Conservation (phyloP, 805 yeast species). For the Candida michaelii region DNA sequence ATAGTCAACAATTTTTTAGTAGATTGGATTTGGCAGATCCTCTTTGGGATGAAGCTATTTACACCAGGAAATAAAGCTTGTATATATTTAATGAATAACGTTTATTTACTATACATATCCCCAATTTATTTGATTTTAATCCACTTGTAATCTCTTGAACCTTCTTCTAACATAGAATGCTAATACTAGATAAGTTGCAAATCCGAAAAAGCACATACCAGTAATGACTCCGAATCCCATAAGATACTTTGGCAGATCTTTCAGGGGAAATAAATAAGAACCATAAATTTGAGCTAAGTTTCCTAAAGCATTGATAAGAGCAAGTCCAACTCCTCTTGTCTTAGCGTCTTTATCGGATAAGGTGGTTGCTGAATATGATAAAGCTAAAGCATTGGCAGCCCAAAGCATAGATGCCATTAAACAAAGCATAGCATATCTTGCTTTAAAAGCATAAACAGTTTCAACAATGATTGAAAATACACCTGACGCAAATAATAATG, state of each 20-base stretch:
- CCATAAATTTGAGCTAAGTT: slow-evolving; percentile 15
- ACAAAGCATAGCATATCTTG: slow-evolving; percentile 15
- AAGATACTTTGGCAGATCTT: slow-evolving; percentile 13
- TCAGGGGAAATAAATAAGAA: slow-evolving; percentile 11
- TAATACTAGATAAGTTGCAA: slow-evolving; percentile 1
- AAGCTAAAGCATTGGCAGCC: slow-evolving; percentile 15
- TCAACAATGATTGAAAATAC: slow-evolving; percentile 11
- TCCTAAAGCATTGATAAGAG: slow-evolving; percentile 12
- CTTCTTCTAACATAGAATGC: slow-evolving; percentile 10
- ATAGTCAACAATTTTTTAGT: slow-evolving; percentile 9
- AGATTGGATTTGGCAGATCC: slow-evolving; percentile 13
- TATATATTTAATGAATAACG: neutral
- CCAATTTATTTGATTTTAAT: no score
- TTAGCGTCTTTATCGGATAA: slow-evolving; percentile 14
- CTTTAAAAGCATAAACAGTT: slow-evolving; percentile 7
- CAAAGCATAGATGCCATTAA: slow-evolving; percentile 13
- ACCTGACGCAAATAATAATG: slow-evolving; percentile 8
- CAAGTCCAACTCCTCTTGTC: slow-evolving; percentile 13
- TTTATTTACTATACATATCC: neutral
- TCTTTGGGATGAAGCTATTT: slow-evolving; percentile 13
- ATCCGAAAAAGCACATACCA: slow-evolving; percentile 14
- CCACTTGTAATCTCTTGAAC: neutral
- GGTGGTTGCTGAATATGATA: slow-evolving; percentile 12
- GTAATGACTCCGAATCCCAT: slow-evolving; percentile 16
- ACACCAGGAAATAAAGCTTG: neutral